These are phyloP conservation scores for Phlebiopsis flavidoalba DNA, from an alignment of 768 basidiomycete species.

Conservation along the genomic window DNA sequence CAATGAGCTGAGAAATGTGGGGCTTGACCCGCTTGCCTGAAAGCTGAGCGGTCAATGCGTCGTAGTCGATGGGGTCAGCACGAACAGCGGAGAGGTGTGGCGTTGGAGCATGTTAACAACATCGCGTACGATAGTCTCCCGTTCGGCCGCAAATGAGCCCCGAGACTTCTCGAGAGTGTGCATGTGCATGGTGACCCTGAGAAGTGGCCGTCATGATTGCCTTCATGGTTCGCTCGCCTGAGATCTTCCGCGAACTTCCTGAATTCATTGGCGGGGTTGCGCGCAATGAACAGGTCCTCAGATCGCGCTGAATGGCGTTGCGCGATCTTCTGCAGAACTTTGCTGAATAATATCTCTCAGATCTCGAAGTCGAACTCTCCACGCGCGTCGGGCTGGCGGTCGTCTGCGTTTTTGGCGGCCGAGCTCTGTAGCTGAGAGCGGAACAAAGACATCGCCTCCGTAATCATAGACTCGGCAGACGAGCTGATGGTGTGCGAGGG, in stretches of 20 bases:
- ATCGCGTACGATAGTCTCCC: conserved; percentile 57
- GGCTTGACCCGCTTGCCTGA: conserved; percentile 81
- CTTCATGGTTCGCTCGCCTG: conserved; percentile 47
- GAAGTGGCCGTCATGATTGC: conserved; percentile 59
- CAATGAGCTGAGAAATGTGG: conserved; percentile 83
- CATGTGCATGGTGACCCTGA: conserved; percentile 49
- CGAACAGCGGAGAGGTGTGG: conserved; percentile 61
- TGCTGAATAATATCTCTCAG: conserved; percentile 67
- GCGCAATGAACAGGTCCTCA: conserved; percentile 45
- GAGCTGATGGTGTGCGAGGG: conserved; percentile 28
- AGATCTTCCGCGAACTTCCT: conserved; percentile 49
- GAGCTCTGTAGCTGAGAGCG: conserved; percentile 63
- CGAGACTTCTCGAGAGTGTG: conserved; percentile 43
- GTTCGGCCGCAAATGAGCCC: conserved; percentile 39
- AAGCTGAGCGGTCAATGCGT: conserved; percentile 66
- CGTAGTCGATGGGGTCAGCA: conserved; percentile 71
- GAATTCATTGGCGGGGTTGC: conserved; percentile 19
- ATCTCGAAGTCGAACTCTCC: conserved; percentile 78
- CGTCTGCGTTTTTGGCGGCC: conserved; percentile 50
- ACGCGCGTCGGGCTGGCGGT: conserved; percentile 63
- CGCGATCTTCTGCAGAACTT: conserved; percentile 55
- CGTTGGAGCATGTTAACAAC: conserved; percentile 45
- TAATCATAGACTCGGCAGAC: conserved; percentile 55
- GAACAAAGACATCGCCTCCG: conserved; percentile 64
- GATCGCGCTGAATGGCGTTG: conserved; percentile 51